Evolutionary conservation across 129 eudicot species (phyloP).

Genomic region (Flaveria bidentis): DNA sequence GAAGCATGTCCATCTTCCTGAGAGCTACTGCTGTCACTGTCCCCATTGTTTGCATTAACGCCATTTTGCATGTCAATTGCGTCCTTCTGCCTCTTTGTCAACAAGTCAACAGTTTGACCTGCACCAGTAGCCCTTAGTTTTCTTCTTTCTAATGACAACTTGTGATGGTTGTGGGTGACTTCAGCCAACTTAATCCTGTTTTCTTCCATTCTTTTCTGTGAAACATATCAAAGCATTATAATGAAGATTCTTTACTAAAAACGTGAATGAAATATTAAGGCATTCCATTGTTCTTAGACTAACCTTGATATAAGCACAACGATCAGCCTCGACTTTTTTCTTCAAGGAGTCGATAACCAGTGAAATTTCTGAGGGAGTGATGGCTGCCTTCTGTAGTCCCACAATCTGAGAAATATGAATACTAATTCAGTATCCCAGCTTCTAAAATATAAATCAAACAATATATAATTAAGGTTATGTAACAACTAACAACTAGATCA

Average conservation of each 20-base stretch:
- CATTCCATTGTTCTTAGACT: constrained; percentile 24
- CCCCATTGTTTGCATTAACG: constrained; percentile 57
- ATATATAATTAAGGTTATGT: background rate
- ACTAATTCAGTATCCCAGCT: constrained; percentile 17
- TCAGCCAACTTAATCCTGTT: constrained; percentile 63
- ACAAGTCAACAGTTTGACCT: constrained; percentile 43
- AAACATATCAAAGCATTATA: constrained; percentile 12
- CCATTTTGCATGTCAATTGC: constrained; percentile 87
- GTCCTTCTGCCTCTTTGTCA: constrained; percentile 80
- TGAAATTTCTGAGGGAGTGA: constrained; percentile 47
- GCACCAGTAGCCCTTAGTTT: constrained; percentile 37
- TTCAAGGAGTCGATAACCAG: constrained; percentile 66
- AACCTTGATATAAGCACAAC: constrained; percentile 70
- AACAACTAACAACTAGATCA: background rate
- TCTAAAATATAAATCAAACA: constrained; percentile 4
- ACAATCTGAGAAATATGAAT: constrained; percentile 39
- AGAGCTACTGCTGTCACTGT: constrained; percentile 56
- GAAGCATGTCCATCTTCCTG: constrained; percentile 87
- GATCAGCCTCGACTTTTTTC: constrained; percentile 70
- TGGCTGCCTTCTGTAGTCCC: constrained; percentile 35
- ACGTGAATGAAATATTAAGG: background rate
- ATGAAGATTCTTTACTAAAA: background rate
- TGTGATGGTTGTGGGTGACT: constrained; percentile 56
- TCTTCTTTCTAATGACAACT: constrained; percentile 61
- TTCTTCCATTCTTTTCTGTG: constrained; percentile 75